Conservation (phyloP, 768 basidiomycete species). For the Auriscalpium orientale region DNA sequence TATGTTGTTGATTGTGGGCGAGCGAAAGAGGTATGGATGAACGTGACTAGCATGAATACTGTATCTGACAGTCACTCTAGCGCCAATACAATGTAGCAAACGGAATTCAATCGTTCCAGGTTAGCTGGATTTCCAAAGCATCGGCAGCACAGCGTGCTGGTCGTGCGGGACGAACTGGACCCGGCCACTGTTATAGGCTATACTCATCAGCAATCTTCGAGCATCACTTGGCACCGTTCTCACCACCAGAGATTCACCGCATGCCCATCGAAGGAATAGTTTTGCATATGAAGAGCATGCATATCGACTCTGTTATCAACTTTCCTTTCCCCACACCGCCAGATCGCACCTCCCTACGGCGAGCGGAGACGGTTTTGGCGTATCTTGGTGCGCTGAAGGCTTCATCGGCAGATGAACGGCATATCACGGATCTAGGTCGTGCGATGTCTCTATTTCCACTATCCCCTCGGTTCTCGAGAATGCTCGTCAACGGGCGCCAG, state of each 20-base stretch:
- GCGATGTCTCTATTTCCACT: conserved; percentile 93
- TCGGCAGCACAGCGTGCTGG: conserved; percentile 68
- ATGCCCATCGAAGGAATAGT: conserved; percentile 97
- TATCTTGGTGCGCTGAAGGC: conserved; percentile 74
- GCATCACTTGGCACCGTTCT: conserved; percentile 82
- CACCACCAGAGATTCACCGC: conserved; percentile 86
- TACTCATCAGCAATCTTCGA: conserved; percentile 96
- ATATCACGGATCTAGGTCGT: conserved; percentile 85
- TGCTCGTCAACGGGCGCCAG: conserved; percentile 81
- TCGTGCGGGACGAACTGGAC: conserved; percentile 94
- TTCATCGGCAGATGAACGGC: conserved; percentile 32
- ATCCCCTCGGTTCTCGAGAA: conserved; percentile 90
- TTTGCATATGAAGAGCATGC: conserved; percentile 98
- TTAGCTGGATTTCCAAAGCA: conserved; percentile 60
- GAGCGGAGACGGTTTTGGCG: conserved; percentile 74
- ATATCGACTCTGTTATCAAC: conserved; percentile 92
- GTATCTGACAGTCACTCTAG: conserved; percentile 29
- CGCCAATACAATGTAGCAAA: conserved; percentile 74
- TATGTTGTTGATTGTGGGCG: conserved; percentile 97
- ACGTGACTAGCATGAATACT: not conserved
- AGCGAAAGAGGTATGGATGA: conserved; percentile 71
- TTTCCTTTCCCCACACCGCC: conserved; percentile 99
- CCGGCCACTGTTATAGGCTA: conserved; percentile 95
- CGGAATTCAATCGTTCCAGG: conserved; percentile 87
- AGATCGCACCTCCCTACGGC: conserved; percentile 62